phyloP scores from a whole-genome alignment of 2,329 filamentous ascomycete species.

The Chaetomium globosum region DNA sequence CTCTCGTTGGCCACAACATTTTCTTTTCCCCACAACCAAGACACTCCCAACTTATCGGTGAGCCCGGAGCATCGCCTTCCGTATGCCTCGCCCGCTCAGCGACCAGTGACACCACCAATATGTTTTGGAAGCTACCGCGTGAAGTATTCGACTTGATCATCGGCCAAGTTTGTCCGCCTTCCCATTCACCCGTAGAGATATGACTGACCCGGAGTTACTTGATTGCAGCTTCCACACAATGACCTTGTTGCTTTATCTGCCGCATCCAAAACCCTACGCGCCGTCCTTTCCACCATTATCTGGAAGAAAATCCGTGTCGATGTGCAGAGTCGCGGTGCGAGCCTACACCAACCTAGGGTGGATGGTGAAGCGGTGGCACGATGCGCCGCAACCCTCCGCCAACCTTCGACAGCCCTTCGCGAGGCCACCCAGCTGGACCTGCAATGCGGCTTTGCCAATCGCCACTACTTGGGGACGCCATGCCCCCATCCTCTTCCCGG shows the following conservation, averaged over 20 bases:
- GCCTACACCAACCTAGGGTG: background rate
- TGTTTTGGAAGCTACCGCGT: constrained; percentile 1
- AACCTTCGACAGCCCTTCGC: background rate
- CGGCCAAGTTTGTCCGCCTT: background rate
- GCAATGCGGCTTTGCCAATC: background rate
- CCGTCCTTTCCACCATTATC: background rate
- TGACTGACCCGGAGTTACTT: background rate
- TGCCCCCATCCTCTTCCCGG: background rate
- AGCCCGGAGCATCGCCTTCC: background rate
- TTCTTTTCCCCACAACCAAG: background rate
- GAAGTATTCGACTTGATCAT: constrained; percentile 5
- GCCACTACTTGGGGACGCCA: background rate
- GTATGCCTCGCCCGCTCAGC: background rate
- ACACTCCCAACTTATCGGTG: background rate
- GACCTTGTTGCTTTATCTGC: background rate
- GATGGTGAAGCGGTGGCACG: background rate
- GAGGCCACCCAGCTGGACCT: background rate
- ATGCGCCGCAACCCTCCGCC: background rate
- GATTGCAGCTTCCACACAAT: background rate
- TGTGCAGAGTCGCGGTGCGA: background rate
- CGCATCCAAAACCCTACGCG: background rate
- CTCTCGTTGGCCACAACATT: background rate
- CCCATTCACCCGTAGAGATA: background rate
- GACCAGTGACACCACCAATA: background rate
- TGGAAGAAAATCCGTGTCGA: background rate